Conservation (phyloP, 1,284 basidiomycete genomes). For the Spongispora temasekensis region DNA sequence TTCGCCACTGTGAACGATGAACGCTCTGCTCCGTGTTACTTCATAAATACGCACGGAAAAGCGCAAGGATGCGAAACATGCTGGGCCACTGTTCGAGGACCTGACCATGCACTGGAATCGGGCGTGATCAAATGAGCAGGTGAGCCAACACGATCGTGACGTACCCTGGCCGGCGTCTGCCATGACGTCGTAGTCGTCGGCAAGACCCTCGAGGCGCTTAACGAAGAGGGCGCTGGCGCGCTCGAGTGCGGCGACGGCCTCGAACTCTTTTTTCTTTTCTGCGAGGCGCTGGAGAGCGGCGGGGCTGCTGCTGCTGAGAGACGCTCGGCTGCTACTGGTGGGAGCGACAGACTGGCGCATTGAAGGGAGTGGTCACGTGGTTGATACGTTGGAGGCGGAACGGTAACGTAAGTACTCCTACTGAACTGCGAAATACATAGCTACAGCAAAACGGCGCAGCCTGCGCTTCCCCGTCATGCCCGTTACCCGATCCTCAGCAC, state of each 20-base stretch:
- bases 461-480: conserved; percentile 21
- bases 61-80: conserved; percentile 73
- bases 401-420: too few species aligned
- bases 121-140: neutral
- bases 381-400: conserved; percentile 11
- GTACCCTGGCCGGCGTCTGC: conserved; percentile 70
- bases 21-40: too few species aligned
- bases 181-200: conserved; percentile 73
- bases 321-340: conserved; percentile 52
- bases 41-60: conserved; percentile 69
- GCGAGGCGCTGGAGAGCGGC: conserved; percentile 54
- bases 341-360: conserved; percentile 59
- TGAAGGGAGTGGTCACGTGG: conserved; percentile 18
- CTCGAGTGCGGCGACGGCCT: conserved; percentile 73
- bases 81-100: conserved; percentile 79
- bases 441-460: neutral
- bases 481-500: conserved; percentile 32
- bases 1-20: too few species aligned
- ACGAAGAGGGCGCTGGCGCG: conserved; percentile 61
- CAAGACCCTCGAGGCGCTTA: conserved; percentile 65
- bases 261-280: conserved; percentile 80
- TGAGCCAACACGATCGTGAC: conserved; percentile 6
- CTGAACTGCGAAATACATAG: too few species aligned
- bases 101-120: conserved; percentile 62
- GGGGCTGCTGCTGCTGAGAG: conserved; percentile 45